Conservation (phyloP, 1,284 basidiomycete species). For the Earliella scabrosa region DNA sequence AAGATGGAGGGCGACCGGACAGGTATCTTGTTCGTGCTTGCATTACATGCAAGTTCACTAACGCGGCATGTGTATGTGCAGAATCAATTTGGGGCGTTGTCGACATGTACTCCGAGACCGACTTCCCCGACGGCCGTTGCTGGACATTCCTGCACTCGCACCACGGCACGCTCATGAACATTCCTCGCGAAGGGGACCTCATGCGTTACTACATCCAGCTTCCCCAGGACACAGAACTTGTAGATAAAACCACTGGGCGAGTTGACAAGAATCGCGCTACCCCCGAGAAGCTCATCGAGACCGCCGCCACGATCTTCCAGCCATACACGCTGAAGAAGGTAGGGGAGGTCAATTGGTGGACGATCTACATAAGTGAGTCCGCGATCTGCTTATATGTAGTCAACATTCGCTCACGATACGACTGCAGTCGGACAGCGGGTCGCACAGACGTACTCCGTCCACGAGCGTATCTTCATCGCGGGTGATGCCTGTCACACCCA, state of each 20-base stretch:
- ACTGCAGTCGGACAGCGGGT: constrained; percentile 75
- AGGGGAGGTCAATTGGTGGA: constrained; percentile 80
- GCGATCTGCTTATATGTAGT: neutral
- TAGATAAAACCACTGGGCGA: constrained; percentile 54
- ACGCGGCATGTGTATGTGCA: constrained; percentile 9
- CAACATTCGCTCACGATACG: neutral
- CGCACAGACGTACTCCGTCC: constrained; percentile 65
- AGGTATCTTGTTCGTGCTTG: constrained; percentile 33
- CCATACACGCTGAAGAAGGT: constrained; percentile 70
- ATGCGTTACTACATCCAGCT: constrained; percentile 81
- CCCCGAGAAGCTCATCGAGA: constrained; percentile 65
- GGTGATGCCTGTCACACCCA: constrained; percentile 87
- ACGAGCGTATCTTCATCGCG: constrained; percentile 80
- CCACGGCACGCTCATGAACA: constrained; percentile 65
- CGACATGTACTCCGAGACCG: constrained; percentile 69
- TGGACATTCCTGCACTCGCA: constrained; percentile 63
- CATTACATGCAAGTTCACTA: neutral
- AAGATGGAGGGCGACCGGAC: constrained; percentile 81
- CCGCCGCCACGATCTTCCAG: constrained; percentile 66
- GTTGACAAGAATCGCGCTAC: constrained; percentile 65
- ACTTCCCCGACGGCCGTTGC: constrained; percentile 85
- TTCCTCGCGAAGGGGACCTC: constrained; percentile 74
- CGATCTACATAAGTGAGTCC: constrained; percentile 61
- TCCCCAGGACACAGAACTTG: constrained; percentile 50
- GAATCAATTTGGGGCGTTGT: constrained; percentile 83